phyloP scores from a whole-genome alignment of 108 stramenopile genomes.

The Fistulifera pelliculosa region DNA sequence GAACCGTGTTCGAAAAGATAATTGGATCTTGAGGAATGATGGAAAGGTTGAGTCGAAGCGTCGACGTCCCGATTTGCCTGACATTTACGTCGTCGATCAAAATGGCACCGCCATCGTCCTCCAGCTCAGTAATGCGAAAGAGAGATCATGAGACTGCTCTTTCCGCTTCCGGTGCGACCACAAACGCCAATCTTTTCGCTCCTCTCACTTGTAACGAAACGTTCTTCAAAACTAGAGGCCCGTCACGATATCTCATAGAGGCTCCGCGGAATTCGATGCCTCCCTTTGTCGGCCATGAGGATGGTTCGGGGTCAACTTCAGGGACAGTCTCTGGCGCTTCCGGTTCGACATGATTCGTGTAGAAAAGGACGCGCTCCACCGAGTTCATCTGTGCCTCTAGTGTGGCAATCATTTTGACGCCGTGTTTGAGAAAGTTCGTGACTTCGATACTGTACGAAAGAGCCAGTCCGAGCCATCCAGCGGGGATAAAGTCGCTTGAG shows the following conservation, averaged over 20 bases:
- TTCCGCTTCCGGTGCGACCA: constrained; percentile 88
- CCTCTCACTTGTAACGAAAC: constrained; percentile 63
- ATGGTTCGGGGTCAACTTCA: constrained; percentile 49
- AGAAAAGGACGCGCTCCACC: constrained; percentile 80
- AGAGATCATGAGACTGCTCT: constrained; percentile 85
- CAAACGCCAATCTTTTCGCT: constrained; percentile 89
- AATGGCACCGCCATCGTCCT: constrained; percentile 68
- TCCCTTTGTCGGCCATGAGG: constrained; percentile 79
- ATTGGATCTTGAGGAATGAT: constrained; percentile 99
- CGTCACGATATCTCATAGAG: constrained; percentile 86
- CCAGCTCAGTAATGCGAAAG: constrained; percentile 89
- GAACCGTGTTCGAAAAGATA: constrained; percentile 89
- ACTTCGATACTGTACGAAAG: constrained; percentile 76
- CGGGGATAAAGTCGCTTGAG: constrained; percentile 60
- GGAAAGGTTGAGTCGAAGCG: constrained; percentile 80
- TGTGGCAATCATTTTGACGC: constrained; percentile 79
- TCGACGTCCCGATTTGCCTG: constrained; percentile 61
- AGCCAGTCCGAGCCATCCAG: constrained; percentile 84
- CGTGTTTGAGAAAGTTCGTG: constrained; percentile 75
- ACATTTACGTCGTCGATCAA: constrained; percentile 93
- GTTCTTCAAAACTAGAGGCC: constrained; percentile 82
- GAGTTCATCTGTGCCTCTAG: constrained; percentile 89
- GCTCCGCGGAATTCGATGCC: constrained; percentile 56
- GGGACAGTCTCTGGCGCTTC: constrained; percentile 62
- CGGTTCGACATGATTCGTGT: constrained; percentile 60